Percentiles rank a stretch among this genome's conserved stretches.
phyloP scores from a whole-genome alignment of 306 rosid genomes.

The Prunus salicina region DNA sequence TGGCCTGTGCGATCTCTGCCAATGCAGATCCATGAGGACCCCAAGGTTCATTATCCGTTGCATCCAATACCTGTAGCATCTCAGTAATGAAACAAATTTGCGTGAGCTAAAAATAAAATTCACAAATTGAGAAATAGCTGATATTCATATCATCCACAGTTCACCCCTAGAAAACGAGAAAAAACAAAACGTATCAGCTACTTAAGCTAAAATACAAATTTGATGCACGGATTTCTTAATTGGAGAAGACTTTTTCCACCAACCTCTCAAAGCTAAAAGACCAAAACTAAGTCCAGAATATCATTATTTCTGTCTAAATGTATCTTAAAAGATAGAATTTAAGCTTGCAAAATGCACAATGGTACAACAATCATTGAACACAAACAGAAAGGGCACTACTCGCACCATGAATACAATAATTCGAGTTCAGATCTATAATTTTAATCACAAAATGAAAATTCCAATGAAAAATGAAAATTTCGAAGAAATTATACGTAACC shows the following conservation, averaged over 20 bases:
- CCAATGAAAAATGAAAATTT: neutral
- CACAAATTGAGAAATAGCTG: slow-evolving; percentile 1
- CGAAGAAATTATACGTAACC: neutral
- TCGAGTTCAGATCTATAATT: neutral
- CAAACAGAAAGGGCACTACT: neutral
- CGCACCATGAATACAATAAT: neutral
- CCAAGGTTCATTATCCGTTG: slow-evolving; percentile 99
- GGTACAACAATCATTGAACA: neutral
- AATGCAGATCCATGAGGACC: slow-evolving; percentile 98
- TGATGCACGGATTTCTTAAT: neutral
- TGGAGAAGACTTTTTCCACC: neutral
- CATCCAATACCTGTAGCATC: slow-evolving; percentile 78
- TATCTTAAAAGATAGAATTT: neutral
- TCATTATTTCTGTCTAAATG: neutral
- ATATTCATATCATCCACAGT: neutral
- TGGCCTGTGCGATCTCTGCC: slow-evolving; percentile 92
- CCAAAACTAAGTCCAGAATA: neutral
- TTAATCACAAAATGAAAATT: neutral
- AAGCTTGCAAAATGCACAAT: neutral
- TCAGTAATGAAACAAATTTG: slow-evolving; percentile 8
- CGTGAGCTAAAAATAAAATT: neutral
- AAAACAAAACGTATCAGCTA: neutral
- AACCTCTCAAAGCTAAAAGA: neutral
- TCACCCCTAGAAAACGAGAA: neutral
- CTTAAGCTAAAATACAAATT: neutral